Percentiles rank a stretch among this genome's conserved stretches.
Evolutionary conservation across 176 grass and related monocot genomes (phyloP).

Genomic region (Aegilops tauschii): DNA sequence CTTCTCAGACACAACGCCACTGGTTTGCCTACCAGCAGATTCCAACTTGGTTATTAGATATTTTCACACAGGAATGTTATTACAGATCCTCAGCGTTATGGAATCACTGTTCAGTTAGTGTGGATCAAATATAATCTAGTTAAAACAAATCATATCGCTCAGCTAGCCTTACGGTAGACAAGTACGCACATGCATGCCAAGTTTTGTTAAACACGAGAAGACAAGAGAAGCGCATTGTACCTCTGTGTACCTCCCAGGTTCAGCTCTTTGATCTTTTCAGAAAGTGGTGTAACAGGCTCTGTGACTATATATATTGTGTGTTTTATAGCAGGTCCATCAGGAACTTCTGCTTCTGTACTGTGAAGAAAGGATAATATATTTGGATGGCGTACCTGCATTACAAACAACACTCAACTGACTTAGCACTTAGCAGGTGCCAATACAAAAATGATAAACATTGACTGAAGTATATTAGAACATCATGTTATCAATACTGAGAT

Average conservation of each 20-base stretch:
- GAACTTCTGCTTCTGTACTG: slow-evolving; percentile 87
- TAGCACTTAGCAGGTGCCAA: slow-evolving; percentile 18
- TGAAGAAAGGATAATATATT: slow-evolving; percentile 99
- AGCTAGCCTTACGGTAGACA: background rate
- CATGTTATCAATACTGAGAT: background rate
- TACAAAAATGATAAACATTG: background rate
- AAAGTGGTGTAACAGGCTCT: slow-evolving; percentile 91
- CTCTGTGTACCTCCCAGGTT: slow-evolving; percentile 89
- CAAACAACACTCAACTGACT: slow-evolving; percentile 20
- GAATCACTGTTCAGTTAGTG: background rate
- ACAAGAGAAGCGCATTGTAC: slow-evolving; percentile 43
- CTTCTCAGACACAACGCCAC: background rate
- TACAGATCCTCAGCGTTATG: background rate
- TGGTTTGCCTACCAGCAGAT: background rate
- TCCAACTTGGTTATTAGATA: background rate
- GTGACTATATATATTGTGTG: slow-evolving; percentile 97
- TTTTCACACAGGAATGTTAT: background rate
- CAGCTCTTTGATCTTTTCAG: slow-evolving; percentile 89
- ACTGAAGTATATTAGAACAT: background rate
- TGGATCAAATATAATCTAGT: background rate
- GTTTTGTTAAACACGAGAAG: slow-evolving; percentile 23
- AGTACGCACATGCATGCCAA: background rate
- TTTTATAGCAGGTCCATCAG: slow-evolving; percentile 70
- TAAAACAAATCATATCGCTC: background rate
- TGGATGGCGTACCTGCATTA: slow-evolving; percentile 92